phyloP scores from a whole-genome alignment of 768 basidiomycete genomes.

The Baorangia bicolor region DNA sequence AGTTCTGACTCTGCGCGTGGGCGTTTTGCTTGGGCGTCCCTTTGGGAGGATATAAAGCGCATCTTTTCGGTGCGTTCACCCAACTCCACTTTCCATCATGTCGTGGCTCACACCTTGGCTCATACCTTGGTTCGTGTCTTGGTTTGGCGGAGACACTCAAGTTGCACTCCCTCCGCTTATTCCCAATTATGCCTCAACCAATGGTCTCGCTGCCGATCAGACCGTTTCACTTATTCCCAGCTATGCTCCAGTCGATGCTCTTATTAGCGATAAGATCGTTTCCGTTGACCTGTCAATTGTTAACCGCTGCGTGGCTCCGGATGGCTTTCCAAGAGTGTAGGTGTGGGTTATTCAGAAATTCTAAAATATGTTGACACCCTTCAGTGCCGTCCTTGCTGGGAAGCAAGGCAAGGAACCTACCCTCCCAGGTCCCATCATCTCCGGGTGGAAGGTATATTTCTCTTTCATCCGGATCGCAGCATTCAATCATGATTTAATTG shows the following conservation, averaged over 20 bases:
- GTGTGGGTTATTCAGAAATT: not conserved
- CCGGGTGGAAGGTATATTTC: constrained; percentile 34
- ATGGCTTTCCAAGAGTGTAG: constrained; percentile 14
- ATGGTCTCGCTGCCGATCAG: not conserved
- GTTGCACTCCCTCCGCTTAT: not conserved
- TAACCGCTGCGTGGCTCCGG: constrained; percentile 10
- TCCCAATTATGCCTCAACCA: too few relatives aligned
- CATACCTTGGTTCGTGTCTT: not conserved
- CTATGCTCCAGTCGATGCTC: too few relatives aligned
- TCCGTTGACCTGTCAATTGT: not conserved
- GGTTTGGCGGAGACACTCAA: not conserved
- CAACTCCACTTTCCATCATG: not conserved
- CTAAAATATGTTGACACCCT: too few relatives aligned
- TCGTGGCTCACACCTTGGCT: not conserved
- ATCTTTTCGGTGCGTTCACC: not conserved
- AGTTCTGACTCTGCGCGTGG: not conserved
- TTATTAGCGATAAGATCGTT: too few relatives aligned
- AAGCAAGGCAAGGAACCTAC: constrained; percentile 17
- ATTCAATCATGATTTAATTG: not conserved
- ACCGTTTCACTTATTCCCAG: too few relatives aligned
- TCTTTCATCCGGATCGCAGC: not conserved
- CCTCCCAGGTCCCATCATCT: constrained; percentile 42
- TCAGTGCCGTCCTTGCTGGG: constrained; percentile 37
- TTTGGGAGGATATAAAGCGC: too few relatives aligned
- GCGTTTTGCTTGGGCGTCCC: not conserved